phyloP scores from a whole-genome alignment of 495 filamentous ascomycete genomes.

The Eremomyces bilateralis region DNA sequence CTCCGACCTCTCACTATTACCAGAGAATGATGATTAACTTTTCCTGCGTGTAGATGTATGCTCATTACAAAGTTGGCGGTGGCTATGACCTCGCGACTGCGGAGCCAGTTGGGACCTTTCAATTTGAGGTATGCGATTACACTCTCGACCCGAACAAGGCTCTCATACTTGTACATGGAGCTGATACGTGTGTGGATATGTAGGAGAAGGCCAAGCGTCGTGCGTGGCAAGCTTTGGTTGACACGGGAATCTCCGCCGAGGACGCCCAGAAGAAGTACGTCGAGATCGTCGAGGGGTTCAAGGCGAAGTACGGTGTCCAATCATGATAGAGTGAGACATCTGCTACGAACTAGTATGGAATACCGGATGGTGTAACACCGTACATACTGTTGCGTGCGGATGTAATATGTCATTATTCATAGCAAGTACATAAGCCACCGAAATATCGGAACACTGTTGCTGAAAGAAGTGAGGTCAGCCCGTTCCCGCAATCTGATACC shows the following conservation, averaged over 20 bases:
- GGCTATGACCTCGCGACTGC: constrained; percentile 24
- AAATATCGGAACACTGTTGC: too few relatives aligned
- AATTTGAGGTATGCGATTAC: constrained; percentile 26
- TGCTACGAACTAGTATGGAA: background rate
- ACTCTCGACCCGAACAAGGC: background rate
- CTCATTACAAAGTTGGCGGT: constrained; percentile 32
- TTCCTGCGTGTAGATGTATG: too few relatives aligned
- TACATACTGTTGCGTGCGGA: too few relatives aligned
- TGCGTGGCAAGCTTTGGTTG: constrained; percentile 43
- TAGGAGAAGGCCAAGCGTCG: constrained; percentile 62
- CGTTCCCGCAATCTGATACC: too few relatives aligned
- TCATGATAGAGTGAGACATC: background rate
- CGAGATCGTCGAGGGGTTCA: constrained; percentile 41
- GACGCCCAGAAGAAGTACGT: constrained; percentile 61
- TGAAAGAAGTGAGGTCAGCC: too few relatives aligned
- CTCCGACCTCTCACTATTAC: too few relatives aligned
- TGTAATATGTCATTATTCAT: too few relatives aligned
- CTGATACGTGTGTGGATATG: constrained; percentile 1
- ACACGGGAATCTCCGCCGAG: constrained; percentile 32
- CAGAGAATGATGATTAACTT: too few relatives aligned
- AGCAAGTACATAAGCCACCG: too few relatives aligned
- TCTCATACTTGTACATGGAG: background rate
- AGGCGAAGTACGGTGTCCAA: constrained; percentile 34
- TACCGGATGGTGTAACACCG: background rate
- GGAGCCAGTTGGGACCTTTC: constrained; percentile 27